Conservation (phyloP, 2,329 filamentous ascomycete species). For the Parastagonospora avenae region DNA sequence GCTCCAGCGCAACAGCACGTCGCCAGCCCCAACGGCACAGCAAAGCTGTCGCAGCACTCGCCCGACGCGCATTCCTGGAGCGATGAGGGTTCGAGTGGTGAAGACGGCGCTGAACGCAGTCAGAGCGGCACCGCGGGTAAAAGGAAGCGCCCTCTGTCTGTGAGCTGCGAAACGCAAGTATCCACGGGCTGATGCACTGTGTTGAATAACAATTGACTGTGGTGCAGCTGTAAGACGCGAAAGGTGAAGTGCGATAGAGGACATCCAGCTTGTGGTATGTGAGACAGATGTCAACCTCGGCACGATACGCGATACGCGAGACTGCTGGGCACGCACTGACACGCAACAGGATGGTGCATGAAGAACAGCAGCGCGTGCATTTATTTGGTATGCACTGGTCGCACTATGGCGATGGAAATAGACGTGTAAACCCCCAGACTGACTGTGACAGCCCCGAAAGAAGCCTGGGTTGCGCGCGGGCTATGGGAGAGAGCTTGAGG, state of each 20-base stretch:
- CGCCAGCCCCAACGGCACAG: slow-evolving; percentile 36
- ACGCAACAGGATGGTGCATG: slow-evolving; percentile 62
- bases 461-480: slow-evolving; percentile 68
- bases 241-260: slow-evolving; percentile 75
- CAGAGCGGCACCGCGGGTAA: slow-evolving; percentile 47
- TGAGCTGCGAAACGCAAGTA: slow-evolving; percentile 65
- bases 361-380: slow-evolving; percentile 67
- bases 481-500: slow-evolving; percentile 66
- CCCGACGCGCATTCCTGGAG: slow-evolving; percentile 45
- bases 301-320: neutral
- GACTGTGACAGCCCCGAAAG: slow-evolving; percentile 60
- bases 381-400: slow-evolving; percentile 32
- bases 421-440: neutral
- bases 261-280: slow-evolving; percentile 33
- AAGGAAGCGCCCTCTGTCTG: slow-evolving; percentile 58
- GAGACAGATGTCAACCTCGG: no score
- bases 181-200: neutral
- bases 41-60: slow-evolving; percentile 42
- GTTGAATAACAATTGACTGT: neutral
- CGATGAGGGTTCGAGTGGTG: slow-evolving; percentile 48
- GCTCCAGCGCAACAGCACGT: slow-evolving; percentile 30
- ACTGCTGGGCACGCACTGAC: neutral
- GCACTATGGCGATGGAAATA: neutral
- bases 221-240: slow-evolving; percentile 39
- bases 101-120: slow-evolving; percentile 44